These are phyloP conservation scores for Xylaria arbuscula DNA, from an alignment of 2,329 filamentous ascomycete species.

Conservation along the genomic window DNA sequence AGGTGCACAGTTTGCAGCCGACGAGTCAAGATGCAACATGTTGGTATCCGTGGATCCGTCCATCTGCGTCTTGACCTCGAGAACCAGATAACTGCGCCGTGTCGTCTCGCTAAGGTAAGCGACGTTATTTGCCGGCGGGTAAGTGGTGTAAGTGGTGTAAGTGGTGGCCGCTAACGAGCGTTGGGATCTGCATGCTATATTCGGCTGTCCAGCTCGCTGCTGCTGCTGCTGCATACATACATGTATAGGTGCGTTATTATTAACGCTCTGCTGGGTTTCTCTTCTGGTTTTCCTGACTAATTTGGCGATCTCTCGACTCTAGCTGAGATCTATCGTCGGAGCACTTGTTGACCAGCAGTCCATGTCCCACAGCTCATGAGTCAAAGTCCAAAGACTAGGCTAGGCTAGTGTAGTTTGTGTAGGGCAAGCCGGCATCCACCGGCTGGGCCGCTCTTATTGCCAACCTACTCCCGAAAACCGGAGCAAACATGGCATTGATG, in stretches of 20 bases:
- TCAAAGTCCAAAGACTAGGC: slow-evolving; percentile 25
- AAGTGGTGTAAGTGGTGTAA: slow-evolving; percentile 36
- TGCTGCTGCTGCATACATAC: background rate
- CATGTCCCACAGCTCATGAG: slow-evolving; percentile 29
- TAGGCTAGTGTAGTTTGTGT: background rate
- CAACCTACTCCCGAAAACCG: background rate
- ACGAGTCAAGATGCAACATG: slow-evolving; percentile 18
- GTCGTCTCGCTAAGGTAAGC: slow-evolving; percentile 26
- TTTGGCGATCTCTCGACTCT: slow-evolving; percentile 20
- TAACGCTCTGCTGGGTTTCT: slow-evolving; percentile 25
- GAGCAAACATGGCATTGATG: background rate
- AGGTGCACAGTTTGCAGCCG: background rate
- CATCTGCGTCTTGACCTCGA: slow-evolving; percentile 14
- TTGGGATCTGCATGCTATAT: slow-evolving; percentile 38
- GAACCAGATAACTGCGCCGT: slow-evolving; percentile 11
- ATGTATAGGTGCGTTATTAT: slow-evolving; percentile 35
- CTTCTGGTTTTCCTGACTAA: slow-evolving; percentile 24
- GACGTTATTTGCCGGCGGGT: slow-evolving; percentile 35
- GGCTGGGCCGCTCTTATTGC: slow-evolving; percentile 6
- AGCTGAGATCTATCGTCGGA: slow-evolving; percentile 10
- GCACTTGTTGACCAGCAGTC: background rate
- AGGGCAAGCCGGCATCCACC: slow-evolving; percentile 6
- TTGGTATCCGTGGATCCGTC: slow-evolving; percentile 10
- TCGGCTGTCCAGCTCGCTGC: slow-evolving; percentile 36
- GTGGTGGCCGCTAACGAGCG: slow-evolving; percentile 35